Evolutionary conservation across 83 land plant genomes (phyloP).

Genomic region (Picea abies): DNA sequence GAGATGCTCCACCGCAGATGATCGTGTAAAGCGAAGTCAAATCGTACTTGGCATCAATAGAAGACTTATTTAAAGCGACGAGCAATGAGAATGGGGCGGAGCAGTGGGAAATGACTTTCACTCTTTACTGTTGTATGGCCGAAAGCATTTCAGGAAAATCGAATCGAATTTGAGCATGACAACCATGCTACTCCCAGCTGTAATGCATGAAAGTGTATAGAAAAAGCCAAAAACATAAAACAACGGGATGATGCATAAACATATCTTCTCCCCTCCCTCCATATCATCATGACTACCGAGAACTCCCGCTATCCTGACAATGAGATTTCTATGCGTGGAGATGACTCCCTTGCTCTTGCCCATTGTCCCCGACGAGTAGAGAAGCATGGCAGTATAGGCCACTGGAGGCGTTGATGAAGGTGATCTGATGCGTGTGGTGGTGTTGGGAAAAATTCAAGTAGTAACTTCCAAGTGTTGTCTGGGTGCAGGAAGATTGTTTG

Average conservation of each 20-base stretch:
- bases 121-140: constrained; percentile 37
- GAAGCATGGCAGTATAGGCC: constrained; percentile 64
- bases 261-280: constrained; percentile 5
- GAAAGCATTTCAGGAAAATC: constrained; percentile 34
- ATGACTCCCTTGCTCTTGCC: constrained; percentile 82
- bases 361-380: constrained; percentile 93
- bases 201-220: constrained; percentile 19
- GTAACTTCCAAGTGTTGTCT: constrained; percentile 37
- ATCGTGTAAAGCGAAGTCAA: constrained; percentile 30
- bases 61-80: constrained; percentile 34
- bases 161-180: constrained; percentile 47
- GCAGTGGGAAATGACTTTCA: constrained; percentile 23
- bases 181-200: constrained; percentile 44
- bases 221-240: constrained; percentile 72
- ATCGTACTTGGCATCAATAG: constrained; percentile 20
- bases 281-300: not conserved
- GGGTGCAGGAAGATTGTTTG: constrained; percentile 38
- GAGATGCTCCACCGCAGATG: constrained; percentile 48
- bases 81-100: constrained; percentile 14
- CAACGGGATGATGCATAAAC: constrained; percentile 52
- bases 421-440: constrained; percentile 42
- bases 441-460: constrained; percentile 38
- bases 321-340: constrained; percentile 71
- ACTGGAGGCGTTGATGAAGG: constrained; percentile 65
- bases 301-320: constrained; percentile 38